Conservation (phyloP, 2,329 filamentous ascomycete species). For the Cladobotryum protrusum region DNA sequence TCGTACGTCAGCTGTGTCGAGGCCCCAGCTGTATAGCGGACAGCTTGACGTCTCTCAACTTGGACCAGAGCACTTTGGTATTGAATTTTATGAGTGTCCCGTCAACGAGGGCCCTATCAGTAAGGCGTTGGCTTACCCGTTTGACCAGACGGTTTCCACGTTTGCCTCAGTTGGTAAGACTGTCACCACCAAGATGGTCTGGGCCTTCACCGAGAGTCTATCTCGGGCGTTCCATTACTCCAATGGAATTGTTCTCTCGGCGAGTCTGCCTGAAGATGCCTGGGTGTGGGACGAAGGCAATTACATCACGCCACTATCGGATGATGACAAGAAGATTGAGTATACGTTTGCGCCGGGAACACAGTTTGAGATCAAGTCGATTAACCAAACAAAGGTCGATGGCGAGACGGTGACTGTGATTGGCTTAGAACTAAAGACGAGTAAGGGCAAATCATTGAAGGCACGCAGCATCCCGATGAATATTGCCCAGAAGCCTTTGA, state of each 20-base stretch:
- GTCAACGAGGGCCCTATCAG: constrained; percentile 5
- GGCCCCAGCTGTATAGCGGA: constrained; percentile 9
- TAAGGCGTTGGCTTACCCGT: neutral
- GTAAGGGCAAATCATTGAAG: neutral
- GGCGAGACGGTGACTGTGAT: constrained; percentile 3
- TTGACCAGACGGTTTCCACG: constrained; percentile 1
- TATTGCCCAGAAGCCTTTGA: neutral
- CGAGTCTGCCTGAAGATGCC: neutral
- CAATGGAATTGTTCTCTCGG: constrained; percentile 7
- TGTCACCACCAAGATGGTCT: constrained; percentile 10
- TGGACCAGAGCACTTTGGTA: constrained; percentile 3
- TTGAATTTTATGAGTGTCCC: constrained; percentile 8
- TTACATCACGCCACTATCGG: constrained; percentile 9
- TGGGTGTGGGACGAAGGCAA: constrained; percentile 5
- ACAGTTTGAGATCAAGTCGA: constrained; percentile 4
- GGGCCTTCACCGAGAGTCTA: constrained; percentile 9
- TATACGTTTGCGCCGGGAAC: constrained; percentile 4
- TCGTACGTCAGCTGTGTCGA: constrained; percentile 1
- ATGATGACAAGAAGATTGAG: constrained; percentile 6
- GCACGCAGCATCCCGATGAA: neutral
- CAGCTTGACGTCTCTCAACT: constrained; percentile 10
- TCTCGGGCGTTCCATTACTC: constrained; percentile 7
- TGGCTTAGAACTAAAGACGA: neutral
- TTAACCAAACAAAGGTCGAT: neutral
- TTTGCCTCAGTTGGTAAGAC: constrained; percentile 5